Conservation (phyloP, 129 eudicot species). For the Flaveria sonorensis region DNA sequence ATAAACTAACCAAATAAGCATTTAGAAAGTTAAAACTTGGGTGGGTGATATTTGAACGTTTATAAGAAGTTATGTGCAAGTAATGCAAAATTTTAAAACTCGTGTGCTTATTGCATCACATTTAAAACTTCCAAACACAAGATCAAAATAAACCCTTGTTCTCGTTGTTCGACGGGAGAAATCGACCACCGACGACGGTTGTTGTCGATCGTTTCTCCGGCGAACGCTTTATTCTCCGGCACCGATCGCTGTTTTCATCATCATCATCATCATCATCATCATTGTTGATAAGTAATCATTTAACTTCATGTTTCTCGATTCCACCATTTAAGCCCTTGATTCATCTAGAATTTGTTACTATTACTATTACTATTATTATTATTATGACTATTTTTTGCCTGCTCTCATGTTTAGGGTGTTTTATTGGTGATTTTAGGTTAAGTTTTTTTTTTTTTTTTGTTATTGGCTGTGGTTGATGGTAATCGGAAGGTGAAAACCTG, state of each 20-base stretch:
- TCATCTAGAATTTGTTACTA: neutral
- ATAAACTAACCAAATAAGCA: no score
- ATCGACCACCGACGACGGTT: neutral
- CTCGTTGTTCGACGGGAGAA: slow-evolving; percentile 1
- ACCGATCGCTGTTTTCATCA: neutral
- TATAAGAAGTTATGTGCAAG: no score
- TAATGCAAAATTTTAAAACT: no score
- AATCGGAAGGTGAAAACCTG: neutral
- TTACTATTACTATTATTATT: neutral
- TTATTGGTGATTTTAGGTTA: neutral
- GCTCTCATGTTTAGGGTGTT: neutral
- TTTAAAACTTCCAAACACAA: no score
- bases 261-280: neutral
- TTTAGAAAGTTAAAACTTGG: no score
- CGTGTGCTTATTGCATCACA: no score
- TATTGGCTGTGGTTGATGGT: neutral
- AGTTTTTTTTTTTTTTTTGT: neutral
- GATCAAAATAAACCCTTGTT: neutral
- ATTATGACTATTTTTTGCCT: neutral
- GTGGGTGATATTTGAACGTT: no score
- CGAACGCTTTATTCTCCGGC: slow-evolving; percentile 1
- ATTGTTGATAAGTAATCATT: neutral
- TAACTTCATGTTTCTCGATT: neutral
- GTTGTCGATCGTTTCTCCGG: neutral
- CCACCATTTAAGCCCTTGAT: neutral